These are phyloP conservation scores for Xylaria cubensis DNA, from an alignment of 495 filamentous ascomycete species.

Conservation along the genomic window DNA sequence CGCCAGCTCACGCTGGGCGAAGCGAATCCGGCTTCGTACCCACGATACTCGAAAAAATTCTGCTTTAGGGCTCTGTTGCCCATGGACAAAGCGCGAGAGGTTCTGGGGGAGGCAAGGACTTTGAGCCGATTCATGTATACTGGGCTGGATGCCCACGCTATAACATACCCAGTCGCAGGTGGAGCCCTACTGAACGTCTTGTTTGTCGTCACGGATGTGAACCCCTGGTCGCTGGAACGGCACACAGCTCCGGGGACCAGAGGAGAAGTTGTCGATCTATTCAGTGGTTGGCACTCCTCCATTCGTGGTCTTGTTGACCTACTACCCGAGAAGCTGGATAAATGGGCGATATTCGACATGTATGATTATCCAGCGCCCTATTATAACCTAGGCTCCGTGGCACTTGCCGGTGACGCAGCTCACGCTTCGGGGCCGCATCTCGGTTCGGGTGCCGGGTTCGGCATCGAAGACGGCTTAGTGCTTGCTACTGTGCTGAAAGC, in stretches of 20 bases:
- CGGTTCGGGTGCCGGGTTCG: constrained; percentile 62
- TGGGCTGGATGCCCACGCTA: constrained; percentile 46
- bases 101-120: constrained; percentile 37
- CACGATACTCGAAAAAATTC: constrained; percentile 49
- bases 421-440: constrained; percentile 55
- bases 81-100: constrained; percentile 42
- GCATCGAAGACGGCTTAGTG: constrained; percentile 60
- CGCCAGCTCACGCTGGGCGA: constrained; percentile 45
- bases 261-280: constrained; percentile 41
- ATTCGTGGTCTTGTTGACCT: constrained; percentile 43
- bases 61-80: constrained; percentile 52
- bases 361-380: constrained; percentile 46
- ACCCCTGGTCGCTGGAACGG: constrained; percentile 42
- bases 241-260: constrained; percentile 44
- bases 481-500: constrained; percentile 49
- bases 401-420: constrained; percentile 45
- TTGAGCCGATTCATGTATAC: constrained; percentile 52
- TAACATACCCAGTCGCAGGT: constrained; percentile 50
- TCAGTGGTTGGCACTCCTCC: constrained; percentile 49
- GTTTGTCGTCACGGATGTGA: constrained; percentile 45
- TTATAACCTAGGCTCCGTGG: constrained; percentile 35
- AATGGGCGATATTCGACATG: constrained; percentile 56
- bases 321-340: constrained; percentile 44
- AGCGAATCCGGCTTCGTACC: constrained; percentile 36
- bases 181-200: constrained; percentile 49